Percentiles rank a stretch among this genome's conserved stretches.
Evolutionary conservation across 2,329 filamentous ascomycete genomes (phyloP).

Genomic region (Ramichloridium luteum): DNA sequence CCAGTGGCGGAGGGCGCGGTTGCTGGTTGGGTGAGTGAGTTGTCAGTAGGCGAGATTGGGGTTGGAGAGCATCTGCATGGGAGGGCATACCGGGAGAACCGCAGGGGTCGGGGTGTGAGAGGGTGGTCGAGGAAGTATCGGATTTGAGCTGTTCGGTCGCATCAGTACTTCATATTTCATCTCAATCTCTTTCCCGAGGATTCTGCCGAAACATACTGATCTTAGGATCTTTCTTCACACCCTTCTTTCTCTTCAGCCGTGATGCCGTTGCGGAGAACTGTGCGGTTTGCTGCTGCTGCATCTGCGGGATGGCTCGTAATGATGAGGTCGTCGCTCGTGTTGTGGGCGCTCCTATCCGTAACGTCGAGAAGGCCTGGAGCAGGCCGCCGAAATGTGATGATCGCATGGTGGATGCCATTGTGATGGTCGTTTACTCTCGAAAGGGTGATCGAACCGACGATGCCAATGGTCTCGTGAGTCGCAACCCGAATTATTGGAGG

Average conservation of each 20-base stretch:
- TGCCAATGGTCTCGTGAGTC: no score
- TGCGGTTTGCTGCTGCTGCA: constrained; percentile 16
- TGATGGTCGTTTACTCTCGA: no score
- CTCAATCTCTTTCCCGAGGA: neutral
- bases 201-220: constrained; percentile 17
- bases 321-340: constrained; percentile 9
- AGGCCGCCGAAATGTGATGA: no score
- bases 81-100: constrained; percentile 55
- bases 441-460: no score
- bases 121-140: constrained; percentile 60
- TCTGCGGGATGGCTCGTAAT: constrained; percentile 16
- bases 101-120: constrained; percentile 60
- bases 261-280: constrained; percentile 30
- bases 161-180: no score
- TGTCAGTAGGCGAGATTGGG: neutral
- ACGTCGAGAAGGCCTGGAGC: no score
- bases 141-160: constrained; percentile 42
- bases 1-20: constrained; percentile 86
- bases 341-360: no score
- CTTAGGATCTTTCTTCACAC: constrained; percentile 23
- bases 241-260: constrained; percentile 23
- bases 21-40: constrained; percentile 22
- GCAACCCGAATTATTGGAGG: no score
- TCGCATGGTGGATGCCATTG: no score
- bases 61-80: neutral